Base-by-base conservation (phyloP, 371 early-diverging fungal species). In the Circinella umbellata region DNA sequence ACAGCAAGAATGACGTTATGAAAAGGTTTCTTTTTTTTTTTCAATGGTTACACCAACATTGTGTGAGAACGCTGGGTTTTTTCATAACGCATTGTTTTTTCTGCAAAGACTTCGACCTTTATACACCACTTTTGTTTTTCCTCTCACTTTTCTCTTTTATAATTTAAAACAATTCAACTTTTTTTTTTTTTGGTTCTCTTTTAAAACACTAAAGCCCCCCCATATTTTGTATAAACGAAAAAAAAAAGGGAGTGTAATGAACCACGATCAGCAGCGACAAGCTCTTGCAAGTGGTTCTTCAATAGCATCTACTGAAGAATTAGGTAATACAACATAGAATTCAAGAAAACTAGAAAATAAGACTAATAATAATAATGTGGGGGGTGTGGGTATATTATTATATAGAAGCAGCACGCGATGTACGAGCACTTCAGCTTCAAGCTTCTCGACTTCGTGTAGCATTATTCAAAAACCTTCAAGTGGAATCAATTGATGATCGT, bases 401-500 rank as follows among this genome's bases (percentile, higher is more conserved):
- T 34, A 38, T n/a, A 53, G 20, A 53, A 60, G 49, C 37, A 76
- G 78, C 78, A 63, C 75, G 80, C 73, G 80, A 80, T 66, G 68
- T 74, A 20, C 72, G 80, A 74, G 85, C 82, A 59, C 73, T 65
- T 18, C 77, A 79, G 67, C 71, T 82, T 4, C 80, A 84, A 63
- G 71, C 76, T n/a, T 84, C 78, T 46, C 77, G 85, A 54, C 73
- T 80, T 34, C 82, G 85, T 27, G 79, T 80, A 57, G 79, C 80
- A 6, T 71, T 84, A 20, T 84, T 84, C 61, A 82, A 82, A 66
- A 77, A 76, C n/a, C 63, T 84, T 34, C 85, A 84, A 66, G 74
- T 75, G 27, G 85, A 84, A n/a, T 73, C 69, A 15, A 63, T 66
- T 13, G 73, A 73, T 15, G 80, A 80, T 10, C 72, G 85, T 67